Base-by-base conservation (phyloP, 306 rosid species). In the Bauhinia variegata region DNA sequence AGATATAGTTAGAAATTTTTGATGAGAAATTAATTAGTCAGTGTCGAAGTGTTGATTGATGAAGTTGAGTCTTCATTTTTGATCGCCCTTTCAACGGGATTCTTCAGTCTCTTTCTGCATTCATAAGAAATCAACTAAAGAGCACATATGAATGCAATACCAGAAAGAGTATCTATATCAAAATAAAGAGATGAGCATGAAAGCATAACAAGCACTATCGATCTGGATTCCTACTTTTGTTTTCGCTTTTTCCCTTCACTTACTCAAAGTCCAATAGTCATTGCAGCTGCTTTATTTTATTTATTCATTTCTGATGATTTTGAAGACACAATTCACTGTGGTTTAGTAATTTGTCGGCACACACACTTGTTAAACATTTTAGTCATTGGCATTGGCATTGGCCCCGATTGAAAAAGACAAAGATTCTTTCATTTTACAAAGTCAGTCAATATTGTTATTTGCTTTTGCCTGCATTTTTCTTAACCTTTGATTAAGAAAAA, bases 261-360 rank as follows among this genome's bases (percentile, higher is more conserved):
- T 23, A 23, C 28, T 23, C 28, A 1, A 65, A 53, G 7, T 37
- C 31, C 7, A 43, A n/a, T n/a, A 42, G 37, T 60, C 56, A 73
- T 57, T 17, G n/a, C n/a, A n/a, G n/a, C n/a, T n/a, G n/a, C n/a
- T n/a, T n/a, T n/a, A n/a, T n/a, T n/a, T n/a, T n/a, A n/a, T n/a
- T n/a, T n/a, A n/a, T n/a, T n/a, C n/a, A n/a, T n/a, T n/a, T n/a
- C n/a, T n/a, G 75, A 9, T 31, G 64, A 30, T 65, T 58, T 75
- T 70, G 65, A 19, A 64, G 63, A 63, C 50, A 54, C n/a, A 74
- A 14, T 65, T 65, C 44, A 70, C 84, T 60, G 75, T 75, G 63
- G 38, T 74, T 75, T 75, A 53, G 78, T 74, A 75, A 79, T 70
- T 75, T 79, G 84, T 79, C 80, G 80, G 75, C 56, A 70, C 57